A percentile compares a stretch with the other conserved stretches of the same genome.
Conservation (phyloP, 1,139 yeast genomes). For the Nakaseomyces bracarensis region DNA sequence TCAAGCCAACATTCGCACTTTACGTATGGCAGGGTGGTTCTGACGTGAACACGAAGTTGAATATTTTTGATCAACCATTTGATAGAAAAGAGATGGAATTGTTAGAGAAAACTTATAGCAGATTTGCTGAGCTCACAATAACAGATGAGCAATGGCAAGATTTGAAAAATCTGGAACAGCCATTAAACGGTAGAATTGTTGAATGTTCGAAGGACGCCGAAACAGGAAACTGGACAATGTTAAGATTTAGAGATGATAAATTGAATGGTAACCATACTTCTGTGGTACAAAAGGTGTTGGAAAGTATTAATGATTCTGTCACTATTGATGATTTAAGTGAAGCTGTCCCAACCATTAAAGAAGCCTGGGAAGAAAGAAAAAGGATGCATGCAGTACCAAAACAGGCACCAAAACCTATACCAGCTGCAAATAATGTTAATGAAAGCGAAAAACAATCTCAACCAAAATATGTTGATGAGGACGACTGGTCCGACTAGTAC, state of each 20-base stretch:
- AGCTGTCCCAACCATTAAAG: conserved; percentile 39
- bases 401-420: conserved; percentile 4
- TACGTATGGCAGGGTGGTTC: conserved; percentile 71
- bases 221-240: conserved; percentile 64
- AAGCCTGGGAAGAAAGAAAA: conserved; percentile 43
- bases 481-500: conserved; percentile 30
- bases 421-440: not conserved
- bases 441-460: conserved; percentile 17
- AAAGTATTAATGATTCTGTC: conserved; percentile 82
- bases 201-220: conserved; percentile 58
- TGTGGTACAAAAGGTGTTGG: conserved; percentile 72
- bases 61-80: conserved; percentile 29
- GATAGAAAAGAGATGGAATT: conserved; percentile 28
- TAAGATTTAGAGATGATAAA: conserved; percentile 91
- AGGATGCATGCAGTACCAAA: not conserved
- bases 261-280: conserved; percentile 74
- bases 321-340: conserved; percentile 62
- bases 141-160: conserved; percentile 75
- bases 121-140: conserved; percentile 56
- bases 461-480: conserved; percentile 30
- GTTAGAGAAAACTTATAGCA: conserved; percentile 47
- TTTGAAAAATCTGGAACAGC: conserved; percentile 61
- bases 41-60: conserved; percentile 29
- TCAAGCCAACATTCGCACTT: conserved; percentile 59
- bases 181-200: conserved; percentile 82